Percentiles rank a stretch among this genome's conserved stretches.
Evolutionary conservation across 192 early-diverging fungal species (phyloP).

Genomic region (Gamsiella multidivaricata): DNA sequence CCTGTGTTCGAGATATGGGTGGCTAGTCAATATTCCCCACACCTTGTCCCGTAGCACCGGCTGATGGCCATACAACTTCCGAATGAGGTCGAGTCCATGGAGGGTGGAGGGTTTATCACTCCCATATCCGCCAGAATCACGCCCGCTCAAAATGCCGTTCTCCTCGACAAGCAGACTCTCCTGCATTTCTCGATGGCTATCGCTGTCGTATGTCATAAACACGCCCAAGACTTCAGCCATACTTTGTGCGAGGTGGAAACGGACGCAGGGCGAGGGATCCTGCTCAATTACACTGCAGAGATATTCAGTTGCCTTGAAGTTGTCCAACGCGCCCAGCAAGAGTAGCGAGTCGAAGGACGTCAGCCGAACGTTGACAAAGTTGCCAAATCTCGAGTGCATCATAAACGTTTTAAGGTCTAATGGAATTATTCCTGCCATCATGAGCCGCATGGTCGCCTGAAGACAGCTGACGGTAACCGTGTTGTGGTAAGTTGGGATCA

Average conservation of each 20-base stretch:
- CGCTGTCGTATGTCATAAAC: slow-evolving; percentile 49
- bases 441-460: slow-evolving; percentile 75
- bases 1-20: slow-evolving; percentile 62
- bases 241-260: slow-evolving; percentile 65
- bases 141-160: slow-evolving; percentile 51
- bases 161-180: slow-evolving; percentile 62
- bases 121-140: slow-evolving; percentile 20
- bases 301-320: slow-evolving; percentile 60
- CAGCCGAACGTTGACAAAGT: slow-evolving; percentile 77
- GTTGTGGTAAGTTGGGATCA: slow-evolving; percentile 90
- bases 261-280: slow-evolving; percentile 72
- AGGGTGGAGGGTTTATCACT: slow-evolving; percentile 28
- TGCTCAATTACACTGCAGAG: slow-evolving; percentile 67
- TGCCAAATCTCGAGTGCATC: slow-evolving; percentile 77
- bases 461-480: slow-evolving; percentile 84
- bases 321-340: slow-evolving; percentile 72
- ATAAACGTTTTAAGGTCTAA: slow-evolving; percentile 77
- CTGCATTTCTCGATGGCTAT: slow-evolving; percentile 14
- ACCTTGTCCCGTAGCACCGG: slow-evolving; percentile 32
- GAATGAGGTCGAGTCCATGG: slow-evolving; percentile 19
- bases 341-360: slow-evolving; percentile 81
- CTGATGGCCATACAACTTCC: slow-evolving; percentile 40
- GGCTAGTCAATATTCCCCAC: slow-evolving; percentile 41
- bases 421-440: slow-evolving; percentile 73
- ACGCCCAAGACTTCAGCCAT: slow-evolving; percentile 60